Evolutionary conservation across 2,329 filamentous ascomycete genomes (phyloP), one percentile per base, ranked within the genome.

Genomic region (Cryphonectria naterciae): DNA sequence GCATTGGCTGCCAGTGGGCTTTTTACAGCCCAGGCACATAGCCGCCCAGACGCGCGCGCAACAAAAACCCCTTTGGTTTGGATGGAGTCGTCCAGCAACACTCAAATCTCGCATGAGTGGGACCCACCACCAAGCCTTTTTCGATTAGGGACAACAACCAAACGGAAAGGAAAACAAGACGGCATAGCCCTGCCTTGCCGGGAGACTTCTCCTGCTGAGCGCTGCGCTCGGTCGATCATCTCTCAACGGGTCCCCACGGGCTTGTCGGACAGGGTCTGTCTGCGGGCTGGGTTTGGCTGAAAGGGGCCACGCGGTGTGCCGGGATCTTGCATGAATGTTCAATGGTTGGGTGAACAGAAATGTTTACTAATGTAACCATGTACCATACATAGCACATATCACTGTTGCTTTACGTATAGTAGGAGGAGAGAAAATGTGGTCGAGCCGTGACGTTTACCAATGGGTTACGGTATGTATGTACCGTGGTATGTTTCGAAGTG

Each of bases 81-180:
- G 65, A 54, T 60, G 65, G 52, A 60, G 37, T 54, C 37, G 39
- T 7, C 65, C 39, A 49, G n/a, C 54, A 61, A n/a, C 65, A 60
- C 52, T 67, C 65, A 56, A 67, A 67, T 67, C 54, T 67, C 65
- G 65, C 54, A 37, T 60, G 54, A 41, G 13, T 22, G 39, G 52
- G 25, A 67, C 17, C 52, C 52, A 56, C 25, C 52, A 37, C 54
- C 28, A 19, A 58, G 25, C 46, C 28, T 43, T 28, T 58, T 28
- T 58, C 28, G 25, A 28, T 15, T 35, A 35, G 46, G 37, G 25
- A 5, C 46, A 13, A 35, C 17, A 11, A 7, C 65, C 65, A 32
- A 41, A 35, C 15, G 25, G 25, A 8, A 13, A 22, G 46, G 46
- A n/a, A 49, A 67, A 15, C 19, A 41, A 60, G 13, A 28, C 65